Conservation (phyloP, 768 basidiomycete species). For the Serendipita sp. region DNA sequence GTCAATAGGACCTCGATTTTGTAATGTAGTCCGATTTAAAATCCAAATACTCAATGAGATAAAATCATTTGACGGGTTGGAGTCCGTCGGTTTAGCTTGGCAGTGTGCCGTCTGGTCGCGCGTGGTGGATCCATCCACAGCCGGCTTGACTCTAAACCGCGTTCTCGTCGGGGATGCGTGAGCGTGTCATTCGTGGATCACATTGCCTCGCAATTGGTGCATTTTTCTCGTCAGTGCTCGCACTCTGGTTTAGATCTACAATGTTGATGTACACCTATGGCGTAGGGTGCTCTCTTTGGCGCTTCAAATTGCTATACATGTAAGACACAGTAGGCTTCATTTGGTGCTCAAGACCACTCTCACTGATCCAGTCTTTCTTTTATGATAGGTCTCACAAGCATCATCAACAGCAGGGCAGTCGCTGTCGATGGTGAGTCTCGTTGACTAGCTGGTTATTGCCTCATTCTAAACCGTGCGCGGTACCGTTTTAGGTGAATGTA, state of each 20-base stretch:
- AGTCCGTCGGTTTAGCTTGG: no score
- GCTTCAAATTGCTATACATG: conserved; percentile 5
- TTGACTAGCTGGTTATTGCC: no score
- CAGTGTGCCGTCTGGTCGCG: not conserved
- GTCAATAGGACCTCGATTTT: no score
- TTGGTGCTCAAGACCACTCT: not conserved
- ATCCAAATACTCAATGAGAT: no score
- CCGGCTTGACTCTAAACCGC: not conserved
- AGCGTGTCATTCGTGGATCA: not conserved
- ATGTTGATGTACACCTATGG: no score
- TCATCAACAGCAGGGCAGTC: not conserved
- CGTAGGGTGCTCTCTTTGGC: not conserved
- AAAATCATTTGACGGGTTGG: no score
- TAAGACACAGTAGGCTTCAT: no score
- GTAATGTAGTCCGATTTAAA: no score
- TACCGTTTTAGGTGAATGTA: not conserved
- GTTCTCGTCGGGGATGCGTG: not conserved
- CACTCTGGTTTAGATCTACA: no score
- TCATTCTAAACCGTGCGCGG: not conserved
- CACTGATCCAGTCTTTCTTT: not conserved
- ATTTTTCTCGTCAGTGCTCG: not conserved
- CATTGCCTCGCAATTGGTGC: conserved; percentile 1
- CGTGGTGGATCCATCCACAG: not conserved
- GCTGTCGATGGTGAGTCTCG: not conserved
- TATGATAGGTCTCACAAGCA: not conserved